These are phyloP conservation scores for Fusarium lyarnte DNA, from an alignment of 2,329 filamentous ascomycete species.

Conservation along the genomic window DNA sequence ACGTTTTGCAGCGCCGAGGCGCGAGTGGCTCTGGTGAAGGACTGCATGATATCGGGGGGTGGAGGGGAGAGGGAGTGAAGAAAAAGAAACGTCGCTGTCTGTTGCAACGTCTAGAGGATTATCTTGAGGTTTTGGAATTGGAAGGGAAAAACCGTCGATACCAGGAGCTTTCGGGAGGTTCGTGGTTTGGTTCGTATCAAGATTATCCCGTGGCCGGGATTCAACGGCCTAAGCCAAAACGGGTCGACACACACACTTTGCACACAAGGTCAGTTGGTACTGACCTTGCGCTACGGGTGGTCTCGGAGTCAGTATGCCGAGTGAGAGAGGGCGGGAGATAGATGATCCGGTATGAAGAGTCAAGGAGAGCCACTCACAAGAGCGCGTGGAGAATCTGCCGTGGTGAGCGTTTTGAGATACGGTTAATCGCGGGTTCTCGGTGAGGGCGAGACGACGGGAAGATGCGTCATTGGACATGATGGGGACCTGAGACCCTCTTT, in stretches of 20 bases:
- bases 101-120: constrained; percentile 24
- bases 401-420: constrained; percentile 28
- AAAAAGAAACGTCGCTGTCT: constrained; percentile 8
- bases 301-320: constrained; percentile 43
- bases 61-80: constrained; percentile 5
- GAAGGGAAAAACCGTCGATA: constrained; percentile 43
- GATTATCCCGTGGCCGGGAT: constrained; percentile 45
- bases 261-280: constrained; percentile 16
- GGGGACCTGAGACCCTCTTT: constrained; percentile 15
- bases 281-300: constrained; percentile 42
- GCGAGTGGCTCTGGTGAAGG: constrained; percentile 78
- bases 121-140: constrained; percentile 30
- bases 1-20: constrained; percentile 73
- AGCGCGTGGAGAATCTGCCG: constrained; percentile 1
- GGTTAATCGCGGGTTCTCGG: constrained; percentile 44
- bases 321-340: constrained; percentile 28
- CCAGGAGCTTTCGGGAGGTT: constrained; percentile 42
- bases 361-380: constrained; percentile 18
- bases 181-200: constrained; percentile 42
- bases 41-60: constrained; percentile 74
- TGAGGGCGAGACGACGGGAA: constrained; percentile 32
- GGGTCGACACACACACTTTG: constrained; percentile 28
- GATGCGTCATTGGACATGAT: constrained; percentile 35
- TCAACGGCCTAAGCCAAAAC: constrained; percentile 39
- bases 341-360: constrained; percentile 32